Evolutionary conservation across 2,329 filamentous ascomycete genomes (phyloP).

Genomic region (Cladobotryum mycophilum): DNA sequence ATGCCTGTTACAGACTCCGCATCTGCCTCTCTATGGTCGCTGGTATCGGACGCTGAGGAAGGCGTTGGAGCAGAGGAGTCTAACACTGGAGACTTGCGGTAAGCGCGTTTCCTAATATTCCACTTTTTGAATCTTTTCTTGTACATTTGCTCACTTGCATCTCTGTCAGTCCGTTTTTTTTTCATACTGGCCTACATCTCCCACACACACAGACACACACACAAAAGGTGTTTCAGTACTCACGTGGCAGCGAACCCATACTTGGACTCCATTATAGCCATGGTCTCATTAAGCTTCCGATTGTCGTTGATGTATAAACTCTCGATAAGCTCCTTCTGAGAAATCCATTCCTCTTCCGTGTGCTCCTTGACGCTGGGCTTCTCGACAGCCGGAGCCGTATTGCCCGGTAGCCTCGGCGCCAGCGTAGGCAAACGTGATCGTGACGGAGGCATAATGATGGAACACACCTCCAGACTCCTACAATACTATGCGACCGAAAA

Average conservation of each 20-base stretch:
- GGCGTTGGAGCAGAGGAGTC: conserved; percentile 7
- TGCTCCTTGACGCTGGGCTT: conserved; percentile 28
- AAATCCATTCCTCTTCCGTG: conserved; percentile 29
- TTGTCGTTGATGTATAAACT: conserved; percentile 30
- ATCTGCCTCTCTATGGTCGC: neutral
- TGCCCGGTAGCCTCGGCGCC: conserved; percentile 28
- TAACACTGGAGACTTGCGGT: conserved; percentile 20
- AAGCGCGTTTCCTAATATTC: conserved; percentile 31
- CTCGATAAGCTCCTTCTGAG: conserved; percentile 26
- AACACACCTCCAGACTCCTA: neutral
- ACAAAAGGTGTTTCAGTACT: conserved; percentile 15
- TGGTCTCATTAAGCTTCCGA: conserved; percentile 31
- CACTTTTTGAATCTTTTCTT: conserved; percentile 35
- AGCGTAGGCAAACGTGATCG: conserved; percentile 23
- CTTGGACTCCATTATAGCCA: conserved; percentile 28
- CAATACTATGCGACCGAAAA: conserved; percentile 5
- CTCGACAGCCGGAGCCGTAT: conserved; percentile 17
- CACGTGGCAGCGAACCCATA: conserved; percentile 33
- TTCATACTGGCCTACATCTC: neutral
- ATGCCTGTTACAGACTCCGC: conserved; percentile 1
- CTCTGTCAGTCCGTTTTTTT: neutral
- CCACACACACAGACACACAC: neutral
- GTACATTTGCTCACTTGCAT: conserved; percentile 32
- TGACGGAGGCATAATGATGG: conserved; percentile 10
- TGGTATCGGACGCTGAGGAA: neutral